phyloP scores from a whole-genome alignment of 257 asterid species.

The Agastache rugosa region DNA sequence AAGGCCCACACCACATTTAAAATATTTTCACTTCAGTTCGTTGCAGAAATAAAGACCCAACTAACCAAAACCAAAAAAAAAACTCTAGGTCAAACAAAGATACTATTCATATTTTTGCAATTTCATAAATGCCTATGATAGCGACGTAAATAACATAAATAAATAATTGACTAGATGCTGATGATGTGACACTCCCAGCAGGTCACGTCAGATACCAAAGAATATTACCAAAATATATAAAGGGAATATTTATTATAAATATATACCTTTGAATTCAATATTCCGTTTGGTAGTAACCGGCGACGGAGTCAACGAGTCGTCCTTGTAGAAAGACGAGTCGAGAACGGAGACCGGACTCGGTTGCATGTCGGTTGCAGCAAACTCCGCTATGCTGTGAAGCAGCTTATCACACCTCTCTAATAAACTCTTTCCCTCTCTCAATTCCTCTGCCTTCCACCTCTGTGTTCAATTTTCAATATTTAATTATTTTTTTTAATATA shows the following conservation, averaged over 20 bases:
- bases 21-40: constrained; percentile 26
- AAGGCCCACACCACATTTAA: constrained; percentile 14
- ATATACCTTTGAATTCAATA: constrained; percentile 78
- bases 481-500: background rate
- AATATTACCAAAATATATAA: background rate
- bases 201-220: background rate
- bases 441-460: constrained; percentile 61
- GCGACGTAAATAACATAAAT: background rate
- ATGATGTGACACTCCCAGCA: constrained; percentile 16
- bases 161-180: background rate
- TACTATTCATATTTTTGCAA: background rate
- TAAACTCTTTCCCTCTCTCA: constrained; percentile 65
- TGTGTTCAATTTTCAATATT: constrained; percentile 26
- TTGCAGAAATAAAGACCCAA: constrained; percentile 32
- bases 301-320: constrained; percentile 75
- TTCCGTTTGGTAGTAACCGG: constrained; percentile 71
- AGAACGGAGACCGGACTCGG: constrained; percentile 94
- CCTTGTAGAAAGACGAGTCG: constrained; percentile 81
- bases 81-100: constrained; percentile 39
- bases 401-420: constrained; percentile 89
- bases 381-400: constrained; percentile 81
- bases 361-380: constrained; percentile 68
- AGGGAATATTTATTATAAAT: background rate
- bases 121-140: background rate
- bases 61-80: no score